Conservation (phyloP, 192 early-diverging fungal species). For the Powellomyces hirtus region DNA sequence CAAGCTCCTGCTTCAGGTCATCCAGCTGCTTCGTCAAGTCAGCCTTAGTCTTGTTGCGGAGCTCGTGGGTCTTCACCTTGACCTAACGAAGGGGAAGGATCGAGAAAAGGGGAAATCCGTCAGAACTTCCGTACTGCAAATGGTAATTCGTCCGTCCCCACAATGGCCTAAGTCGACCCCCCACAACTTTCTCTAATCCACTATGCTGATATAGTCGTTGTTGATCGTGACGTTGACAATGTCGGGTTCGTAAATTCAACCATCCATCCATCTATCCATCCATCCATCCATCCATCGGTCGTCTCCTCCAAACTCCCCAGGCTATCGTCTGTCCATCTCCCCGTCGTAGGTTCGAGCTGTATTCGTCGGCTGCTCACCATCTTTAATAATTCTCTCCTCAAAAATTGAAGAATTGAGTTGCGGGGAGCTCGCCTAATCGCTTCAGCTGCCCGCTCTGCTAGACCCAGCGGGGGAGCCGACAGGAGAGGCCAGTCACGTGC, state of each 20-base stretch:
- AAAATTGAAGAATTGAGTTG: no score
- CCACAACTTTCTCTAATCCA: neutral
- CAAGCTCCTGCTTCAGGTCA: constrained; percentile 92
- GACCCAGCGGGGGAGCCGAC: no score
- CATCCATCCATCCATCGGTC: constrained; percentile 20
- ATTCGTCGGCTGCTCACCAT: no score
- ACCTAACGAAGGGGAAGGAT: constrained; percentile 43
- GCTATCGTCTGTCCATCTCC: no score
- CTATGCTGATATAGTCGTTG: neutral
- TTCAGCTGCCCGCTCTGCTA: no score
- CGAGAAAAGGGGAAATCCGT: neutral
- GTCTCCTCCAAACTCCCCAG: no score
- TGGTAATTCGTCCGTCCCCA: neutral
- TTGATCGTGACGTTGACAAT: neutral
- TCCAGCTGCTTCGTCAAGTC: constrained; percentile 90
- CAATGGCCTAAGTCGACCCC: neutral
- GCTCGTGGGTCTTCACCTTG: constrained; percentile 89
- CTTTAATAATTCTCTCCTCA: no score
- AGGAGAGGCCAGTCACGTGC: no score
- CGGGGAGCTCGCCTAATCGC: no score
- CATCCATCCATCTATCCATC: constrained; percentile 18
- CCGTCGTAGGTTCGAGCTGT: no score
- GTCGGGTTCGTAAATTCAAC: neutral
- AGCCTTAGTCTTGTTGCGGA: constrained; percentile 91
- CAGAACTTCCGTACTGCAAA: neutral